Evolutionary conservation across 75 land plant species (phyloP).

Genomic region (Sequoiadendron giganteum): DNA sequence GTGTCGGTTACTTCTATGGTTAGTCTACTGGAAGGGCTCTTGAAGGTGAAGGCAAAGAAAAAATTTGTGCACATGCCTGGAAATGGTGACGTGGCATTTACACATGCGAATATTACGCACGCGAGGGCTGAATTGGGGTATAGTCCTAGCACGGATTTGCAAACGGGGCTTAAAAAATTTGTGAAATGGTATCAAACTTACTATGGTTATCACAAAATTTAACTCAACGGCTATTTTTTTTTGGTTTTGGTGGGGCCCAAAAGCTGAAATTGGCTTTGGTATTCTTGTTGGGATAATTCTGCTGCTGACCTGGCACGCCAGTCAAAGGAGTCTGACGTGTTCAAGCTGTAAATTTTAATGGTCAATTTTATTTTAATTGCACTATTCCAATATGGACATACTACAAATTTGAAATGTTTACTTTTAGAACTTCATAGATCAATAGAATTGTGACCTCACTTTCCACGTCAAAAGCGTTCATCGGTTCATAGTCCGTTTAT

Average conservation of each 20-base stretch:
- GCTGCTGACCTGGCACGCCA: too few species aligned
- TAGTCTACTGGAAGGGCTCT: slow-evolving; percentile 57
- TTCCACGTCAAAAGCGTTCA: too few species aligned
- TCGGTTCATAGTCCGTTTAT: too few species aligned
- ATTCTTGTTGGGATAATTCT: not conserved
- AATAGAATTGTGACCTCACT: too few species aligned
- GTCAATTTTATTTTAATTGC: too few species aligned
- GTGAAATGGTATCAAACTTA: slow-evolving; percentile 72
- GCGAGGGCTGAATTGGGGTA: slow-evolving; percentile 62
- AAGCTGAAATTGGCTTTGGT: not conserved
- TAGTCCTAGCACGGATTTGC: slow-evolving; percentile 66
- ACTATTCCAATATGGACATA: too few species aligned
- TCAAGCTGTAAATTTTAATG: too few species aligned
- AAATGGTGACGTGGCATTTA: slow-evolving; percentile 87
- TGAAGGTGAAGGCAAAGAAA: slow-evolving; percentile 71
- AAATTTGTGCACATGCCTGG: slow-evolving; percentile 78
- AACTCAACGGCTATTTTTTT: not conserved
- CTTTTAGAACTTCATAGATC: too few species aligned
- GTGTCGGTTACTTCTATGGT: slow-evolving; percentile 74
- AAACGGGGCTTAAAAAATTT: slow-evolving; percentile 73
- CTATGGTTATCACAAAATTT: slow-evolving; percentile 44
- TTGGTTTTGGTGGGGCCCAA: too few species aligned
- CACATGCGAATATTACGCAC: slow-evolving; percentile 70
- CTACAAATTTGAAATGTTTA: too few species aligned
- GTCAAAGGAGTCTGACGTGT: too few species aligned